These are phyloP conservation scores for Coprinopsis cinerea DNA, from an alignment of 768 basidiomycete genomes.

Conservation along the genomic window DNA sequence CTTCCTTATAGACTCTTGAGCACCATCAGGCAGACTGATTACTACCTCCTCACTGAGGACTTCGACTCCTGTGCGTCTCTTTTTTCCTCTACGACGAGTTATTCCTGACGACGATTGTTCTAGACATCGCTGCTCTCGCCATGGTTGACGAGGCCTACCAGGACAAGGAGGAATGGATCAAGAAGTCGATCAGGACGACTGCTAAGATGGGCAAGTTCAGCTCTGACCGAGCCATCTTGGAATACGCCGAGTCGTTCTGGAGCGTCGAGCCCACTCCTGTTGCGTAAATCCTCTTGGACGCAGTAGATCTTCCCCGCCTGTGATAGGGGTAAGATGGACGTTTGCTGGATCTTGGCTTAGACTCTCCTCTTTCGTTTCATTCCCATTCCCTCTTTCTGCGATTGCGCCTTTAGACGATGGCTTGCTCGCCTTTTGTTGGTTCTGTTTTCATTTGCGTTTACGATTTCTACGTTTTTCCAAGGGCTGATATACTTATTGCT, in stretches of 20 bases:
- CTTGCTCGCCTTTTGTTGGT: no score
- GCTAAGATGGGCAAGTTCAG: slow-evolving; percentile 98
- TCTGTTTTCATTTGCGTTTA: no score
- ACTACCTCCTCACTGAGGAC: slow-evolving; percentile 85
- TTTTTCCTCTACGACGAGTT: slow-evolving; percentile 1
- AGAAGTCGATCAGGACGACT: slow-evolving; percentile 82
- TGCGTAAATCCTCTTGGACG: background rate
- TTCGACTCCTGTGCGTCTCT: slow-evolving; percentile 77
- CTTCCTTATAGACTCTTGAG: slow-evolving; percentile 50
- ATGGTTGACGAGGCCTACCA: slow-evolving; percentile 89
- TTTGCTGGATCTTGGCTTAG: no score
- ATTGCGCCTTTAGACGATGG: no score
- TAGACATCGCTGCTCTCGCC: slow-evolving; percentile 74
- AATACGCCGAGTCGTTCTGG: slow-evolving; percentile 89
- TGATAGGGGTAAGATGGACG: no score
- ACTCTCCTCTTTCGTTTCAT: no score
- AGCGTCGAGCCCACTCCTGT: slow-evolving; percentile 50
- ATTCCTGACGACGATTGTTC: background rate
- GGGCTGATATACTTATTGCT: no score
- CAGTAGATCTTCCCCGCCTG: no score
- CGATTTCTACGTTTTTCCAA: no score
- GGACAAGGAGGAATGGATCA: slow-evolving; percentile 83
- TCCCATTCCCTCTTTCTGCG: no score
- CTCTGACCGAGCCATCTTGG: slow-evolving; percentile 86
- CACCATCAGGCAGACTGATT: slow-evolving; percentile 70